phyloP scores from a whole-genome alignment of 169 alveolate genomes.

The Cryptosporidium viatorum region DNA sequence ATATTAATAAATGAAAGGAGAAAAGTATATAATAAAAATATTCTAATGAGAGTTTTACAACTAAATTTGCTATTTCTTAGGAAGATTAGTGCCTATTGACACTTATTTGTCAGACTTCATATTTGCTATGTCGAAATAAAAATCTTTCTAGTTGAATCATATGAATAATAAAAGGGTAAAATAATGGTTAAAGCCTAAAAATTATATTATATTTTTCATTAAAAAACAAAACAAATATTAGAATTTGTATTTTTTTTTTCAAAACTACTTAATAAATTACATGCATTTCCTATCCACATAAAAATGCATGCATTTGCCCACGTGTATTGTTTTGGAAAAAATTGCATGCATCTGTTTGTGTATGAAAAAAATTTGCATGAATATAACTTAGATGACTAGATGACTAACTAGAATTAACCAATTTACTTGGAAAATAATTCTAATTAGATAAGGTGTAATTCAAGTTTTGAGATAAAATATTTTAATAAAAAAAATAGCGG shows the following conservation, averaged over 20 bases:
- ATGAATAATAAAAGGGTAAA: too few relatives aligned
- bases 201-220: not conserved
- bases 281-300: not conserved
- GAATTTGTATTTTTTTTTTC: too few relatives aligned
- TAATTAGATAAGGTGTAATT: not conserved
- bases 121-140: too few relatives aligned
- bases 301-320: conserved; percentile 6
- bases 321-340: not conserved
- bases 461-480: not conserved
- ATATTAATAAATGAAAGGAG: too few relatives aligned
- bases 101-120: too few relatives aligned
- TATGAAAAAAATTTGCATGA: too few relatives aligned
- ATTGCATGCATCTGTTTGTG: not conserved
- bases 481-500: conserved; percentile 27
- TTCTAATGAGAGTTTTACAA: not conserved
- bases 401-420: not conserved
- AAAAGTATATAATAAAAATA: too few relatives aligned
- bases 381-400: too few relatives aligned
- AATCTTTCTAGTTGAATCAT: too few relatives aligned
- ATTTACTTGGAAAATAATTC: not conserved
- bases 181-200: not conserved
- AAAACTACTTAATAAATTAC: not conserved
- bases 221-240: not conserved
- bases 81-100: too few relatives aligned
- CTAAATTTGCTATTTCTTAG: too few relatives aligned